These are phyloP conservation scores for Pisolithus marmoratus DNA, from an alignment of 768 basidiomycete genomes.

Conservation along the genomic window DNA sequence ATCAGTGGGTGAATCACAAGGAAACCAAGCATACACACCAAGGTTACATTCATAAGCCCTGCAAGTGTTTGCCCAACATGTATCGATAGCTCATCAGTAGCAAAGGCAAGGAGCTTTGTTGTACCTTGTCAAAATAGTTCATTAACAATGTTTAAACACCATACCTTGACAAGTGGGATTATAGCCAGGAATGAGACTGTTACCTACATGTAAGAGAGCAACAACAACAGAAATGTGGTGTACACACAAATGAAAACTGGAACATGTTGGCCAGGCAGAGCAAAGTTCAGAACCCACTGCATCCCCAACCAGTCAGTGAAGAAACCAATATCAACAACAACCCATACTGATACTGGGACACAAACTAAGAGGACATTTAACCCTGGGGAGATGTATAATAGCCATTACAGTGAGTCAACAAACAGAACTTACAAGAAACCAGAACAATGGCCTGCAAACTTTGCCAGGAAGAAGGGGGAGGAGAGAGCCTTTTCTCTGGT, in stretches of 20 bases:
- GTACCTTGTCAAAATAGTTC: conserved; percentile 1
- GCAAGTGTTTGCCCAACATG: conserved; percentile 81
- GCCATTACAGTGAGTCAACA: neutral
- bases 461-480: conserved; percentile 38
- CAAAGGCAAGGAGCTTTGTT: conserved; percentile 66
- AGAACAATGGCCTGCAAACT: conserved; percentile 50
- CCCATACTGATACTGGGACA: conserved; percentile 62
- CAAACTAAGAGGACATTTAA: conserved; percentile 66
- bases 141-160: neutral
- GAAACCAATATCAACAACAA: neutral
- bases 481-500: conserved; percentile 33
- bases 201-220: neutral
- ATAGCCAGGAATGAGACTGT: conserved; percentile 77
- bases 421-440: conserved; percentile 49
- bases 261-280: conserved; percentile 45
- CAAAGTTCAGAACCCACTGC: conserved; percentile 73
- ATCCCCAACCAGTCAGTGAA: conserved; percentile 1
- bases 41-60: conserved; percentile 79
- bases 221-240: neutral
- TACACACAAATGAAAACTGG: conserved; percentile 69
- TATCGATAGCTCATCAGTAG: conserved; percentile 79
- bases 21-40: conserved; percentile 38
- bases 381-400: conserved; percentile 34
- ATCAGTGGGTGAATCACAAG: neutral
- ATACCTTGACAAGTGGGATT: conserved; percentile 76